Percentiles rank a stretch among this genome's conserved stretches.
Conservation (phyloP, 192 early-diverging fungal genomes). For the Coemansia sp. region DNA sequence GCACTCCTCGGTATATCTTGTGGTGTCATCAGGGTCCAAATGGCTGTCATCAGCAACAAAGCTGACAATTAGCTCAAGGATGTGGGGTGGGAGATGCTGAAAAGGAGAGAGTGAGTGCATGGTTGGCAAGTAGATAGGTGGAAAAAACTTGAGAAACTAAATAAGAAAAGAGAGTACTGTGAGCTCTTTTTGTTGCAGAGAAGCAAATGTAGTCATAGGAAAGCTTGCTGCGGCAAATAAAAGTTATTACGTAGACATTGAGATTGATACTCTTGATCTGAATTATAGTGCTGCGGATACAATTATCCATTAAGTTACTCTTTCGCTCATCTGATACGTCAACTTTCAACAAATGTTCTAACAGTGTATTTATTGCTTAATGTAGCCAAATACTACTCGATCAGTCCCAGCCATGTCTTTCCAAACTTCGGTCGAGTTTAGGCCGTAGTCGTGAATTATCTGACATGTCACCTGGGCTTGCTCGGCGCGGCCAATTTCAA, state of each 20-base stretch:
- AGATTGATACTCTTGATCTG: background rate
- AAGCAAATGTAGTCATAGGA: background rate
- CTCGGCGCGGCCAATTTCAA: constrained; percentile 80
- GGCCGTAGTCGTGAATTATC: constrained; percentile 58
- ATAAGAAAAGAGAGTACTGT: too few species aligned
- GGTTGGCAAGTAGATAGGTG: background rate
- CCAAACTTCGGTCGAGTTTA: constrained; percentile 66
- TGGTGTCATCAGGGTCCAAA: background rate
- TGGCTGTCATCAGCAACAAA: background rate
- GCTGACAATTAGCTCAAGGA: background rate
- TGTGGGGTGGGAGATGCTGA: background rate
- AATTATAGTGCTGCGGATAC: background rate
- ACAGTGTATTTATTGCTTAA: background rate
- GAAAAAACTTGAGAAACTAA: background rate
- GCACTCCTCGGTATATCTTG: background rate
- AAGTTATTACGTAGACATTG: background rate
- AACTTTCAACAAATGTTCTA: background rate
- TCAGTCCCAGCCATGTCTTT: constrained; percentile 76
- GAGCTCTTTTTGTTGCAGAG: too few species aligned
- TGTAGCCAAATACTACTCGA: constrained; percentile 63
- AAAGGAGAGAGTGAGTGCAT: background rate
- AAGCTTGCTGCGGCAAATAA: background rate
- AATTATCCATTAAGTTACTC: background rate
- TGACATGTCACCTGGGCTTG: constrained; percentile 61
- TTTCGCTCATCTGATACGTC: background rate